Percentiles rank a stretch among this genome's conserved stretches.
phyloP scores from a whole-genome alignment of 805 yeast species.

The Schizosaccharomyces lindneri region DNA sequence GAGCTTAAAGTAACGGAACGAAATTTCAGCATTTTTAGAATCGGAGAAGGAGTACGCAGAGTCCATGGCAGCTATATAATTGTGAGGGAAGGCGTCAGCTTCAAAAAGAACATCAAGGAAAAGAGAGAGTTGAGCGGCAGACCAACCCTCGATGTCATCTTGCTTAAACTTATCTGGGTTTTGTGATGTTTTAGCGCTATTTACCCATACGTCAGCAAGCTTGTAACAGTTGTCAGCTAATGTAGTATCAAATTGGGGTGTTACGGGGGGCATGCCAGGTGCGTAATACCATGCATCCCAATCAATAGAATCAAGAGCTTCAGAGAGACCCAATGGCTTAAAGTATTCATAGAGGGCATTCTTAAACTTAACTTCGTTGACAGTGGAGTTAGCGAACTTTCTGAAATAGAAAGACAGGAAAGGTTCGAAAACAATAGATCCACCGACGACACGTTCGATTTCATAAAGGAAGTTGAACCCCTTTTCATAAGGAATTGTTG shows the following conservation, averaged over 20 bases:
- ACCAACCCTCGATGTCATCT: slow-evolving; percentile 30
- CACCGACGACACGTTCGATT: slow-evolving; percentile 47
- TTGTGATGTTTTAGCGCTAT: slow-evolving; percentile 12
- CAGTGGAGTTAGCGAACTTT: neutral
- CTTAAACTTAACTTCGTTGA: neutral
- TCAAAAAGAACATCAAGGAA: slow-evolving; percentile 31
- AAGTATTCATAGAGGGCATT: slow-evolving; percentile 1
- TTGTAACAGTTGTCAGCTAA: slow-evolving; percentile 47
- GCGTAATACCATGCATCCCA: slow-evolving; percentile 66
- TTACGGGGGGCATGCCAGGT: slow-evolving; percentile 66
- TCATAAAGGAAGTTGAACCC: slow-evolving; percentile 60
- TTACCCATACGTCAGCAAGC: slow-evolving; percentile 43
- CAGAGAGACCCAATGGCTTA: neutral
- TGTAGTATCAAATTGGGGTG: slow-evolving; percentile 54
- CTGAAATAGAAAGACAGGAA: neutral
- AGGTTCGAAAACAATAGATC: slow-evolving; percentile 10
- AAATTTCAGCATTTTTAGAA: slow-evolving; percentile 56
- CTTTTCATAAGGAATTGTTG: slow-evolving; percentile 74
- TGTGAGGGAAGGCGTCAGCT: slow-evolving; percentile 13
- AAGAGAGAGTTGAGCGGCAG: slow-evolving; percentile 55
- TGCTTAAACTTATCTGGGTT: slow-evolving; percentile 18
- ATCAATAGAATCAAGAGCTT: slow-evolving; percentile 21
- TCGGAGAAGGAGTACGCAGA: slow-evolving; percentile 21
- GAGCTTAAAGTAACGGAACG: slow-evolving; percentile 51
- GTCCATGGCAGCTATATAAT: slow-evolving; percentile 16